Conservation (phyloP, 1,284 basidiomycete genomes). For the Fistulinella cinereoalba region DNA sequence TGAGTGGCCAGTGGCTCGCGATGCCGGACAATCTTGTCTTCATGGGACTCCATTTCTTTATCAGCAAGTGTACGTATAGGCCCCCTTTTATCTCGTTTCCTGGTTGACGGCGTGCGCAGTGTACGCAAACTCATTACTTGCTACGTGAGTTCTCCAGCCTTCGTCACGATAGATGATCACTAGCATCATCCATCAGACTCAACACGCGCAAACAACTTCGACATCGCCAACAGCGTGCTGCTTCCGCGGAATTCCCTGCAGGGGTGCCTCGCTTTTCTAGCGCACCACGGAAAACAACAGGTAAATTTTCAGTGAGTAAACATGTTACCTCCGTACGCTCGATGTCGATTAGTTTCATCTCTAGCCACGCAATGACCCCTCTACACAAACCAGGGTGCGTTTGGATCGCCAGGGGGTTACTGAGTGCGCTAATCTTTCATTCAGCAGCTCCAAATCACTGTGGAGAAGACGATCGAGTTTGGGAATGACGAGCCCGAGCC, state of each 20-base stretch:
- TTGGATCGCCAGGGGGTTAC: too few species aligned
- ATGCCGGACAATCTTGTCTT: slow-evolving; percentile 50
- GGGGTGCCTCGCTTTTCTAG: slow-evolving; percentile 29
- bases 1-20: slow-evolving; percentile 41
- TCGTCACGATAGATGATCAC: background rate
- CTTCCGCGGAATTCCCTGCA: slow-evolving; percentile 32
- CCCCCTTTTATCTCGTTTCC: background rate
- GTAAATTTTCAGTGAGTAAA: slow-evolving; percentile 13
- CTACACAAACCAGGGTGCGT: slow-evolving; percentile 18
- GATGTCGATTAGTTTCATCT: background rate
- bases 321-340: background rate
- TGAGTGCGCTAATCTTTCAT: background rate
- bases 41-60: slow-evolving; percentile 50
- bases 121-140: slow-evolving; percentile 35
- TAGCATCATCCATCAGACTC: slow-evolving; percentile 17
- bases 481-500: slow-evolving; percentile 7
- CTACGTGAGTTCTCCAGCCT: slow-evolving; percentile 25
- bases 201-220: slow-evolving; percentile 31
- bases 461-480: slow-evolving; percentile 30
- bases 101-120: slow-evolving; percentile 14
- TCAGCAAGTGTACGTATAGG: slow-evolving; percentile 45
- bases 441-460: slow-evolving; percentile 27
- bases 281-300: slow-evolving; percentile 10
- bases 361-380: slow-evolving; percentile 8
- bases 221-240: slow-evolving; percentile 26